phyloP scores from a whole-genome alignment of 163 green algal genomes.

The Chlamydomonas reinhardtii region DNA sequence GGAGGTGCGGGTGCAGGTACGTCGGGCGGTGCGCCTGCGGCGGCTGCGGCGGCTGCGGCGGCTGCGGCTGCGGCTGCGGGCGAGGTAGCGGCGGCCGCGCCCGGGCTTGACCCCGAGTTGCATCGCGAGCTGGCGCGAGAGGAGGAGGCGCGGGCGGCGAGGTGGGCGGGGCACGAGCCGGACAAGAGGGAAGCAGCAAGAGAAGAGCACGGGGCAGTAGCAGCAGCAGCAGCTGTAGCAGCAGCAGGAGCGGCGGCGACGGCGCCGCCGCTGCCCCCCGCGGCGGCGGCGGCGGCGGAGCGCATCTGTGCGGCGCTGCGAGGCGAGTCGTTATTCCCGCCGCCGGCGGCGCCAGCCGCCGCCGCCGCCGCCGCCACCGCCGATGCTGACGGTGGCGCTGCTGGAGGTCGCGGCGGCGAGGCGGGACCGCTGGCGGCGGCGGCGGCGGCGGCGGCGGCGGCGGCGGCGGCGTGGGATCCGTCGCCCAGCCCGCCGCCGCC shows the following conservation, averaged over 20 bases:
- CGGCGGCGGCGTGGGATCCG: no score
- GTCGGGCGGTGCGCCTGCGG: no score
- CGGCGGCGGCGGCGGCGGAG: not conserved
- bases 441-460: no score
- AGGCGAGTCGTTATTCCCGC: not conserved
- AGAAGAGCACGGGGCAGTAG: no score
- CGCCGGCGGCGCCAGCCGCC: not conserved
- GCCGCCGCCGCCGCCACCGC: not conserved
- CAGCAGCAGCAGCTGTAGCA: no score
- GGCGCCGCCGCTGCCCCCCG: not conserved
- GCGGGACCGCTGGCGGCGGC: no score
- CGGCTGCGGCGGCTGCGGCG: not conserved
- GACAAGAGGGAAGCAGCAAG: no score
- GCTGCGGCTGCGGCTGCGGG: not conserved
- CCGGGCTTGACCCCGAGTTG: not conserved
- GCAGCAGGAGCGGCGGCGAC: no score
- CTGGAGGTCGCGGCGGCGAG: no score
- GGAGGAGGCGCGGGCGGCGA: constrained; percentile 3
- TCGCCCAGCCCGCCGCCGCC: no score
- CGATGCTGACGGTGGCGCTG: not conserved
- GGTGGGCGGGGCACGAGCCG: not conserved
- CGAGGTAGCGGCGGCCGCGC: not conserved
- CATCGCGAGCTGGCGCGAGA: not conserved
- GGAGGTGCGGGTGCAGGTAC: no score
- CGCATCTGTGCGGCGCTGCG: constrained; percentile 1